Base-by-base conservation (phyloP, 1,139 yeast species). In the Kodamaea alishanica region DNA sequence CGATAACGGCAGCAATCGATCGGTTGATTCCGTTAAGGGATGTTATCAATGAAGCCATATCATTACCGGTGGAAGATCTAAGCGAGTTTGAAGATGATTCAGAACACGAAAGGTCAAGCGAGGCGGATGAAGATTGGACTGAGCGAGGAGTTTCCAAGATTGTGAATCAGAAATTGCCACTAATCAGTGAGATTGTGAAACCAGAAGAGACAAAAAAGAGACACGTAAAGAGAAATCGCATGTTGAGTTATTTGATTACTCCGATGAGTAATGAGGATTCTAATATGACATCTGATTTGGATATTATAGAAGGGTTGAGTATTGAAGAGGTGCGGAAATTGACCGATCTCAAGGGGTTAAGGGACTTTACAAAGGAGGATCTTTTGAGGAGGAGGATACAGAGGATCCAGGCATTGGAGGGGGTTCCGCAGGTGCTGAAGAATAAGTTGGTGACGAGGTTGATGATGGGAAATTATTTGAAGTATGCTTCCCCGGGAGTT, bases 391-490 rank as follows among this genome's bases (percentile, higher is more conserved):
- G 58, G 26, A 70, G 77, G 51, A 84, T 85, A 37, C 75, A 74
- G 44, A 68, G 66, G 36, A 83, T 85, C 37, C 77, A 81, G 42
- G 58, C 59, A 3, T 59, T 78, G 40, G 58, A 57, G 2, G 60
- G 55, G 26, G 48, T 82, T 28, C 54, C 65, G 31, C 83, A 83
- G 45, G 55, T 67, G 35, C 77, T 75, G 52, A 81, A 84, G 54
- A 77, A 81, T 46, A 67, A 74, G 56, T 55, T 79, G 46, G 83
- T 86, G 26, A 94, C 90, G 34, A 68, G 77, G 45, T 63, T 87
- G 37, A 86, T 87, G 95, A 83, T 87, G 72, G 84, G 85, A 6
- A 79, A 79, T 43, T 81, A 78, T 53, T 70, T 75, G 48, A 73
- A 73, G 46, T 72, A 70, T 44, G 60, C 70, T 32, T 63, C 64